Evolutionary conservation across 1,284 basidiomycete species (phyloP).

Genomic region (Flammula alnicola): DNA sequence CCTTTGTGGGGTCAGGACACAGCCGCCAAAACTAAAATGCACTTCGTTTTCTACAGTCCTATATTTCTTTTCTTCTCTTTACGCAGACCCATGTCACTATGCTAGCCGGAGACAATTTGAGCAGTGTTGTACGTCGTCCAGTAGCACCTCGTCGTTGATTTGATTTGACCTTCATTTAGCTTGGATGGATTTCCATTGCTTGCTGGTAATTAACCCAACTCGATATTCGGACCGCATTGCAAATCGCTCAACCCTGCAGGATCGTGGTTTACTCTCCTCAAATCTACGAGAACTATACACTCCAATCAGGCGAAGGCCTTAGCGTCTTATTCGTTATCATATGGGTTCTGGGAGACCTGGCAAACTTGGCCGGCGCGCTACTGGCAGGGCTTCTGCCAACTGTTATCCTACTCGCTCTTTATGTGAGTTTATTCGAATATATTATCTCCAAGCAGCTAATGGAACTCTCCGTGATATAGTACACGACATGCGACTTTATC

Average conservation of each 20-base stretch:
- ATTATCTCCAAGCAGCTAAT: slow-evolving; percentile 22
- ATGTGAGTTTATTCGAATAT: slow-evolving; percentile 62
- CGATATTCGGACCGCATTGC: not conserved
- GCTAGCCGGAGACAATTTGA: slow-evolving; percentile 43
- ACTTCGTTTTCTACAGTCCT: too few species aligned
- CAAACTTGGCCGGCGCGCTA: slow-evolving; percentile 79
- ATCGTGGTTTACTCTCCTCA: slow-evolving; percentile 84
- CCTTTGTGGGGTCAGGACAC: too few species aligned
- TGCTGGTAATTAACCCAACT: slow-evolving; percentile 61
- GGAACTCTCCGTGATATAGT: slow-evolving; percentile 52
- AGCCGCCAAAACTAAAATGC: too few species aligned
- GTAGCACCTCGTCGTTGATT: not conserved
- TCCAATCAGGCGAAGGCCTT: slow-evolving; percentile 93
- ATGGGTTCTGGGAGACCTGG: slow-evolving; percentile 79
- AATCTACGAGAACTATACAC: slow-evolving; percentile 85
- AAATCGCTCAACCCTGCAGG: slow-evolving; percentile 46
- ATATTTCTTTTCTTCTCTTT: not conserved
- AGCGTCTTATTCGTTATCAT: slow-evolving; percentile 84
- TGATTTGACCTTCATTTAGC: slow-evolving; percentile 42
- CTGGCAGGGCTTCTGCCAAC: slow-evolving; percentile 84
- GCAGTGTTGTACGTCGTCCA: slow-evolving; percentile 57
- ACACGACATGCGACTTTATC: slow-evolving; percentile 82
- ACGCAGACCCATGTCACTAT: slow-evolving; percentile 18
- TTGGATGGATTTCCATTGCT: slow-evolving; percentile 85
- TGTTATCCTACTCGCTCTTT: slow-evolving; percentile 83